A percentile compares a stretch with the other conserved stretches of the same genome.
Evolutionary conservation across 495 filamentous ascomycete genomes (phyloP).

Genomic region (Margaritispora aquatica): DNA sequence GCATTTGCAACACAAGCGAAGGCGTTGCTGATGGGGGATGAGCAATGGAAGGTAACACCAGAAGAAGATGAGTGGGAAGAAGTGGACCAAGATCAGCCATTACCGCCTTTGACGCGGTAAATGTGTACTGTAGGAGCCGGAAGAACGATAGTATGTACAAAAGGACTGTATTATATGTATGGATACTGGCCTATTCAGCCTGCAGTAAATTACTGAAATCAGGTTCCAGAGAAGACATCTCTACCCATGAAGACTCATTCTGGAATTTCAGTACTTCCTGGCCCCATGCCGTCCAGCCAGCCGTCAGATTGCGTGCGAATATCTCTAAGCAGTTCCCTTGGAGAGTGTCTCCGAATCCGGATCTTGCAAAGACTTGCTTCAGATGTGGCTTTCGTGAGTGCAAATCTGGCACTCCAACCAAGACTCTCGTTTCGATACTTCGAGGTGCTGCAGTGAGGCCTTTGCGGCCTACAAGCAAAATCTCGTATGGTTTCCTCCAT

Average conservation of each 20-base stretch:
- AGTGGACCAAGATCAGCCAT: constrained; percentile 14
- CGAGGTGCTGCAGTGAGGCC: not conserved
- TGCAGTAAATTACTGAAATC: not conserved
- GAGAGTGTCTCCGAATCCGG: constrained; percentile 24
- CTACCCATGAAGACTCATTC: constrained; percentile 58
- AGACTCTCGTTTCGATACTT: constrained; percentile 23
- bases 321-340: constrained; percentile 61
- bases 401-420: constrained; percentile 78
- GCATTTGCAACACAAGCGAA: constrained; percentile 49
- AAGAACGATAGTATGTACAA: not conserved
- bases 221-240: not conserved
- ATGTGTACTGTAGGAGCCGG: constrained; percentile 10
- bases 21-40: constrained; percentile 43
- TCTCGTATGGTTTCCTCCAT: constrained; percentile 84
- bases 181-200: not conserved
- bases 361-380: constrained; percentile 35
- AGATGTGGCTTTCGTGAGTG: constrained; percentile 83
- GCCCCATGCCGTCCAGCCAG: constrained; percentile 87
- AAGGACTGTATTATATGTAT: constrained; percentile 2
- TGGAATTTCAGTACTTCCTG: constrained; percentile 83
- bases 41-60: constrained; percentile 30
- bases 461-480: constrained; percentile 60
- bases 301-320: constrained; percentile 79
- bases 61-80: constrained; percentile 19
- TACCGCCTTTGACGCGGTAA: constrained; percentile 14